Base-by-base conservation (phyloP, 257 asterid genomes). In the Ajuga chamaepitys region DNA sequence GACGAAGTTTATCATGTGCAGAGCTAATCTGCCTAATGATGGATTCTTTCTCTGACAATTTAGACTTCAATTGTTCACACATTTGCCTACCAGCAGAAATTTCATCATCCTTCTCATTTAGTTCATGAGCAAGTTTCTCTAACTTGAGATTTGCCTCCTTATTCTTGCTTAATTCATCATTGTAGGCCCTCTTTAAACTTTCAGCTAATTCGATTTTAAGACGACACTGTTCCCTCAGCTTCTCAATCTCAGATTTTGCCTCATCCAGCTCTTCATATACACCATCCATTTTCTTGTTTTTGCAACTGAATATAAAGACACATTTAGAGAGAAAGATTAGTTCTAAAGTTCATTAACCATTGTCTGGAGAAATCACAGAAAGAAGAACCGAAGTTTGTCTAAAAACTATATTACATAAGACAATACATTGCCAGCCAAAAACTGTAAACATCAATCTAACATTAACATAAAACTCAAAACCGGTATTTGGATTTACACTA, bases 261-360 rank as follows among this genome's bases (percentile, higher is more conserved):
- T 83, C 91, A 34, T 91, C 95, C n/a, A 91, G 80, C 71, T 84
- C 98, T 81, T 80, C 87, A 52, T 82, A 76, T 25, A 81, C 76
- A 47, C 72, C 72, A 10, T 84, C 89, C 98, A 88, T 88, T 74
- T 82, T 64, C 69, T 40, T 38, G 35, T 58, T 53, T 73, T 60
- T 58, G 61, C 44, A 45, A 37, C 62, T 42, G 73, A 58, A 12
- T 48, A 7, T 8, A 44, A 24, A 69, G 67, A 61, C 48, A 5
- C 66, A 28, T 50, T 0, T 11, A 41, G 7, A 46, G 44, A 48
- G 5, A 32, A 69, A 30, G 44, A 38, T 59, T 37, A 70, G 48
- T 20, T 37, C 45, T 13, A 37, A n/a, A 18, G 34, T 63, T 0
- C 51, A 62, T 34, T 14, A 50, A 37, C 40, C 10, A 45, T 25